Base-by-base conservation (phyloP, 1,284 basidiomycete species). In the Peniophora sp. region DNA sequence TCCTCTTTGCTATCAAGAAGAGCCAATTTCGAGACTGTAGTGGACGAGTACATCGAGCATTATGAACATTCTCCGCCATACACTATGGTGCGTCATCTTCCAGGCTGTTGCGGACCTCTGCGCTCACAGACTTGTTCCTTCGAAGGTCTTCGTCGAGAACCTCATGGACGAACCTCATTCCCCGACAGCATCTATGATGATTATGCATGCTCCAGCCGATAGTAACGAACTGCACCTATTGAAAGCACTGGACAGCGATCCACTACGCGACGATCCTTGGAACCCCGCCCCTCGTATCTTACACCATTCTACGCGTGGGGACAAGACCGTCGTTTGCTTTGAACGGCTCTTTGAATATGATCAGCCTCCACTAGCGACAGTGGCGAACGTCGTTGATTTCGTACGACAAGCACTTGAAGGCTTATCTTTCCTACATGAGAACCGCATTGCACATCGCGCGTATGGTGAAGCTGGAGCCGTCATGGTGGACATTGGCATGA, bases 351-450 rank as follows among this genome's bases (percentile, higher is more conserved):
- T 63, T n/a, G 65, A 69, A 53, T 73, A 67, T 55, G 65, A 74
- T 55, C 53, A 69, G 9, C 73, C 72, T 5, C 73, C 71, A 2
- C 65, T 77, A 45, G 55, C 65, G 41, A 74, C 61, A 5, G 69
- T 74, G 16, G 65, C 68, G 3, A 70, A 77, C 51, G 75, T 73
- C 54, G 63, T 77, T 24, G 77, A 78, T 55, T 74, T 77, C 53
- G 70, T 75, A 56, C 61, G 71, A 23, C 76, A 78, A 58, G 56
- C 71, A 3, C 64, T 79, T 10, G 76, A 79, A 72, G 74, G 72
- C 10, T 63, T 78, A n/a, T 65, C 71, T 0, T 79, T 78, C 53
- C 61, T 78, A 3, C 77, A 78, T 56, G 75, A 79, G 59, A 68
- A 72, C 48, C 58, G 61, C 11, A 67, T 78, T 35, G 67, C 64